Conservation (phyloP, 768 basidiomycete genomes). For the Tricholoma saponaceum region DNA sequence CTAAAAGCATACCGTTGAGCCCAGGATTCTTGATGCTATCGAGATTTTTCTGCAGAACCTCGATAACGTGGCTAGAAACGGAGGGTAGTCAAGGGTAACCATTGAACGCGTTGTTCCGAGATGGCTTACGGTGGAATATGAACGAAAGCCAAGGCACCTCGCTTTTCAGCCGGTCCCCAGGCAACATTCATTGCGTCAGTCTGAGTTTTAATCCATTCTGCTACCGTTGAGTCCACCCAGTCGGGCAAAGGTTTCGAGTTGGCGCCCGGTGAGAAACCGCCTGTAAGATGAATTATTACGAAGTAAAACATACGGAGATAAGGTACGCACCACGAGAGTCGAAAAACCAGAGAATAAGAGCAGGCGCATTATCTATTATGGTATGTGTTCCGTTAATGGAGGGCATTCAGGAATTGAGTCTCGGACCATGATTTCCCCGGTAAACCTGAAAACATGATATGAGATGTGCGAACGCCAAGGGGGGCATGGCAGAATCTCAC, state of each 20-base stretch:
- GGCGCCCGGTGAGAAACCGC: slow-evolving; percentile 45
- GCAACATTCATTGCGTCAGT: slow-evolving; percentile 46
- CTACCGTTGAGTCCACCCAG: slow-evolving; percentile 66
- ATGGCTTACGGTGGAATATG: slow-evolving; percentile 67
- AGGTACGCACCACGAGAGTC: slow-evolving; percentile 55
- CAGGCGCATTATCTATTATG: slow-evolving; percentile 40
- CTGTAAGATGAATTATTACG: slow-evolving; percentile 20
- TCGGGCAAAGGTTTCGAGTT: slow-evolving; percentile 48
- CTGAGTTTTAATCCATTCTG: slow-evolving; percentile 55
- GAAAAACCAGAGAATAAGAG: slow-evolving; percentile 71
- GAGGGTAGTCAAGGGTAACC: background rate
- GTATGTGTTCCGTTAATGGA: background rate
- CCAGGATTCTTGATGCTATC: slow-evolving; percentile 36
- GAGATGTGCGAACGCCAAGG: background rate
- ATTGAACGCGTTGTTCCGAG: background rate
- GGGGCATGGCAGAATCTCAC: slow-evolving; percentile 30
- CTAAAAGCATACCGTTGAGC: slow-evolving; percentile 31
- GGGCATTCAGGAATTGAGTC: background rate
- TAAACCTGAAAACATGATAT: slow-evolving; percentile 29
- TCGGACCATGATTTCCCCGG: slow-evolving; percentile 26
- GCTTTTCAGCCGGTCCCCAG: slow-evolving; percentile 51
- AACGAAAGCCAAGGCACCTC: slow-evolving; percentile 65
- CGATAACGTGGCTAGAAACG: slow-evolving; percentile 30
- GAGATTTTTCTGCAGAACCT: slow-evolving; percentile 31
- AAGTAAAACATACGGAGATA: slow-evolving; percentile 1